A percentile compares a stretch with the other conserved stretches of the same genome.
phyloP scores from a whole-genome alignment of 371 early-diverging fungal species.

The Haplosporangium sp. region DNA sequence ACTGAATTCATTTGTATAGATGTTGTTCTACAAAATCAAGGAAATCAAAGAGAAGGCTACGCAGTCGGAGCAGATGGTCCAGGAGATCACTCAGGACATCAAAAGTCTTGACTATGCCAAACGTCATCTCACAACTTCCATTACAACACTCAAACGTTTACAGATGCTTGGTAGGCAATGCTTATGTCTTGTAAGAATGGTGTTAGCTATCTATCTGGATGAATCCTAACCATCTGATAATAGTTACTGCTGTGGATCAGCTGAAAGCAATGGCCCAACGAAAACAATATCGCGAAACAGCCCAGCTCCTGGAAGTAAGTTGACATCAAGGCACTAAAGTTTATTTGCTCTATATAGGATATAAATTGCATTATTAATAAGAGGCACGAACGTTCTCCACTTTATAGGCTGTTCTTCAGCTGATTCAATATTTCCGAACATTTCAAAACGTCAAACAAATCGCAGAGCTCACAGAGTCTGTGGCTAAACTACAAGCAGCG shows the following conservation, averaged over 20 bases:
- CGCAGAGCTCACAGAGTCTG: constrained; percentile 71
- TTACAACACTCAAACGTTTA: constrained; percentile 84
- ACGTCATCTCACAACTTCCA: constrained; percentile 85
- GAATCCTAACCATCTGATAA: background rate
- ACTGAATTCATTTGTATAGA: constrained; percentile 55
- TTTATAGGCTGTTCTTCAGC: constrained; percentile 79
- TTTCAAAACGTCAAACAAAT: constrained; percentile 85
- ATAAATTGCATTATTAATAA: background rate
- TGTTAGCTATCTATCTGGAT: too few relatives aligned
- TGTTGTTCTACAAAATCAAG: constrained; percentile 81
- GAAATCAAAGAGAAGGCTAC: constrained; percentile 87
- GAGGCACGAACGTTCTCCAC: background rate
- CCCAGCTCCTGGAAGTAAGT: constrained; percentile 80
- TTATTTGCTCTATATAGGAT: background rate
- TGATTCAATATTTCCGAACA: constrained; percentile 81
- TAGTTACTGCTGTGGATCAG: constrained; percentile 85
- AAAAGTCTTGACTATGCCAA: constrained; percentile 94
- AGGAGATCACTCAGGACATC: constrained; percentile 95
- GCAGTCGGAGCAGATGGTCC: constrained; percentile 89
- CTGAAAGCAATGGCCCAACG: constrained; percentile 73
- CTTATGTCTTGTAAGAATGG: too few relatives aligned
- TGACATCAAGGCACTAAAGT: background rate
- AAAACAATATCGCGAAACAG: constrained; percentile 81
- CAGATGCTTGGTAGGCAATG: constrained; percentile 82
- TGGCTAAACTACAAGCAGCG: constrained; percentile 72